Conservation (phyloP, 768 basidiomycete species). For the Heimioporus sp. region DNA sequence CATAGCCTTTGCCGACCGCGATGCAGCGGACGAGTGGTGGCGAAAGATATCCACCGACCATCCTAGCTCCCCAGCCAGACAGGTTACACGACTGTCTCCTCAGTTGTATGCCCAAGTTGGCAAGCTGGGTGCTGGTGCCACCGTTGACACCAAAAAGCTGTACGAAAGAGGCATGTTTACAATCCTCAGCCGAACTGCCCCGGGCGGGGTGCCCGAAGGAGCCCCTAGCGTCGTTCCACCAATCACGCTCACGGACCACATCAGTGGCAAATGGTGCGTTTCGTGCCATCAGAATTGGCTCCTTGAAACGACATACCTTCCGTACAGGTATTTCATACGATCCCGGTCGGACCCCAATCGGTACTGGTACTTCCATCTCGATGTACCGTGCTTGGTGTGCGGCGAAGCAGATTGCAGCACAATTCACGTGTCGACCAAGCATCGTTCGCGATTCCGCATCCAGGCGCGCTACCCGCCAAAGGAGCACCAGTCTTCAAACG, state of each 20-base stretch:
- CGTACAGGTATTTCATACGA: constrained; percentile 3
- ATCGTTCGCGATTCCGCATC: constrained; percentile 1
- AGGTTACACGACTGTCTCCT: background rate
- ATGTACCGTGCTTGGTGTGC: background rate
- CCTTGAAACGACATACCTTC: background rate
- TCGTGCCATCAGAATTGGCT: no score
- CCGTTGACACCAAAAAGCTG: no score
- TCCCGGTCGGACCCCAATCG: background rate
- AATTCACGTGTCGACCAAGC: constrained; percentile 2
- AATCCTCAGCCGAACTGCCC: no score
- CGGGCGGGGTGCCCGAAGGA: no score
- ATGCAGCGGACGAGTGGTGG: constrained; percentile 30
- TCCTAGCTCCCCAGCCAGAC: background rate
- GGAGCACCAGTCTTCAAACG: background rate
- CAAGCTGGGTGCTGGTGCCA: no score
- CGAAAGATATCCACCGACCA: constrained; percentile 14
- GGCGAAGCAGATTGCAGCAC: background rate
- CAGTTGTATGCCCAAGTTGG: background rate
- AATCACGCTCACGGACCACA: constrained; percentile 1
- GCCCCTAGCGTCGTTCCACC: background rate
- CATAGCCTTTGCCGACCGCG: constrained; percentile 19
- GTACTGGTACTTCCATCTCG: constrained; percentile 2
- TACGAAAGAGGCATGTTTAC: no score
- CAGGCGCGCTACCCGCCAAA: background rate
- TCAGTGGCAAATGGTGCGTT: constrained; percentile 4